Conservation (phyloP, 2,329 filamentous ascomycete species). For the Botrytis fabae region DNA sequence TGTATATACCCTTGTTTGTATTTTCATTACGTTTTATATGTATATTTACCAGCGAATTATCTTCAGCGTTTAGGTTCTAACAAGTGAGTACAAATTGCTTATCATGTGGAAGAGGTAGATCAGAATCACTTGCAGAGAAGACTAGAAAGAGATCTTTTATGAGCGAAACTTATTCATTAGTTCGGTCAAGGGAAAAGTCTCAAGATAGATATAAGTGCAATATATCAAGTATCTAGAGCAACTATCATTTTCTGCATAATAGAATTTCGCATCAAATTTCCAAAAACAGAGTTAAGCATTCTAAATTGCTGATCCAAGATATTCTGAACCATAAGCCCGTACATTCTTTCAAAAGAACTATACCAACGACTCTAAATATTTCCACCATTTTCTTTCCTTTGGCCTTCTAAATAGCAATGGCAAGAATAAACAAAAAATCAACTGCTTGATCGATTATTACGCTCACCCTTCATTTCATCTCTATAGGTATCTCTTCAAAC, state of each 20-base stretch:
- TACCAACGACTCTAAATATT: too few species aligned
- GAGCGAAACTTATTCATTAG: fast-evolving
- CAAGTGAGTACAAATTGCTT: not conserved
- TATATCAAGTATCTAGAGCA: not conserved
- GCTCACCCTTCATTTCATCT: not conserved
- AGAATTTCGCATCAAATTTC: not conserved
- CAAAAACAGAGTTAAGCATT: not conserved
- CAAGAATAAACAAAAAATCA: not conserved
- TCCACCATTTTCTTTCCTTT: too few species aligned
- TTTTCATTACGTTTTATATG: not conserved
- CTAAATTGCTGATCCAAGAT: not conserved
- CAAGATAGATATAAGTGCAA: not conserved
- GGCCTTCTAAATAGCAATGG: not conserved
- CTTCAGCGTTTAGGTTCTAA: too few species aligned
- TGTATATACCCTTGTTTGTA: not conserved
- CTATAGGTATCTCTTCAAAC: too few species aligned
- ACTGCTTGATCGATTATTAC: not conserved
- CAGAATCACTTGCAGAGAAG: not conserved
- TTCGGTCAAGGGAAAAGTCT: not conserved
- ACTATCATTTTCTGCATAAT: not conserved
- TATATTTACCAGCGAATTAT: not conserved
- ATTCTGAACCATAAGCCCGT: too few species aligned
- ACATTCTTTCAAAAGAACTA: too few species aligned
- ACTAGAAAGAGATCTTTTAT: not conserved
- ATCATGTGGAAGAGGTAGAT: not conserved